phyloP scores from a whole-genome alignment of 352 stramenopile species.

The Pythium phragmitis region DNA sequence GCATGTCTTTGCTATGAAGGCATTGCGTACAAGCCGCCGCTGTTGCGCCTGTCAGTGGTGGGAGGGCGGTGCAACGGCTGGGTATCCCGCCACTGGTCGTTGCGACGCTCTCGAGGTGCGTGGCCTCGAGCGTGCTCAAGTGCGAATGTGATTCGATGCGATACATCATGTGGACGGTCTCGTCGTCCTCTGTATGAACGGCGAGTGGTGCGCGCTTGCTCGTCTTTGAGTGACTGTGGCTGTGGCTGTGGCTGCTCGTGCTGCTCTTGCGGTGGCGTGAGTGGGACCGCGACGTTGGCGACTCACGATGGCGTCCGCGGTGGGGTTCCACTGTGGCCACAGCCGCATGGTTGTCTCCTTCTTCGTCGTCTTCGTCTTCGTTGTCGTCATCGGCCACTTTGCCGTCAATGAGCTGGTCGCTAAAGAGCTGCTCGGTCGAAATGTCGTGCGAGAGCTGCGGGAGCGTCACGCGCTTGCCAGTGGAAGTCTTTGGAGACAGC shows the following conservation, averaged over 20 bases:
- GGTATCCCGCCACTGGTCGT: background rate
- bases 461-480: conserved; percentile 13
- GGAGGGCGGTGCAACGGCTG: conserved; percentile 2
- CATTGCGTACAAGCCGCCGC: conserved; percentile 38
- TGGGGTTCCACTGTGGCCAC: background rate
- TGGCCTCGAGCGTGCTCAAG: conserved; percentile 50
- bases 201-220: conserved; percentile 1
- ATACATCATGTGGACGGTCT: conserved; percentile 36
- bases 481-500: conserved; percentile 6
- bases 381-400: conserved; percentile 59
- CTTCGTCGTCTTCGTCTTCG: conserved; percentile 37
- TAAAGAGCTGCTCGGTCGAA: conserved; percentile 66
- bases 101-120: conserved; percentile 31
- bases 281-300: background rate
- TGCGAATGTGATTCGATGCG: conserved; percentile 68
- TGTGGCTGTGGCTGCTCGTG: background rate
- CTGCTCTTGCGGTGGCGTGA: conserved; percentile 16
- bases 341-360: background rate
- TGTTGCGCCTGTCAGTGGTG: background rate
- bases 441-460: conserved; percentile 54
- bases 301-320: background rate
- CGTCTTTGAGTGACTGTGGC: conserved; percentile 5
- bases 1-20: conserved; percentile 50
- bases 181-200: background rate
- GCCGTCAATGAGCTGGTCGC: conserved; percentile 56